Evolutionary conservation across 75 land plant genomes (phyloP), one percentile per base, ranked within the genome.

Genomic region (Pinus taeda): DNA sequence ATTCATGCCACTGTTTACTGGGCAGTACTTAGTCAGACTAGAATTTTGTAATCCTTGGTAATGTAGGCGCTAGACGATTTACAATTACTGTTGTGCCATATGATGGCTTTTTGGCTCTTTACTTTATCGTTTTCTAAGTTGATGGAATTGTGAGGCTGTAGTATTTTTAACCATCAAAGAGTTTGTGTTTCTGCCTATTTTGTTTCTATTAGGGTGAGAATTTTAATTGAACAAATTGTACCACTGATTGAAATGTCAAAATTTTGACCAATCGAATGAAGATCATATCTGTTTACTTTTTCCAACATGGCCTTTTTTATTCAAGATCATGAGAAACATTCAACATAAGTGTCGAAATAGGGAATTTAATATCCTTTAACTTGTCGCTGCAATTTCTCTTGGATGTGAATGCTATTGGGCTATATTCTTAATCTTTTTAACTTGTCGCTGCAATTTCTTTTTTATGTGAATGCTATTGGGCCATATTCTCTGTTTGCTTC

Each of bases 51-150:
- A 17, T 22, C 45, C 33, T 45, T 36, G 30, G 24, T 24, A 30
- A 45, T 30, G 63, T 56, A 73, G 74, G 74, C 15, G 20, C 17
- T 55, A 73, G 74, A 57, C 36, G 36, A 15, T 64, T 64, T 64
- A 39, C 37, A 33, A 17, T 13, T 55, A 73, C 9, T 21, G 9
- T 73, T 45, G 58, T 45, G 29, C 26, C 74, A 73, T 73, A 45
- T 73, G 9, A 14, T 70, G 33, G 74, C 36, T 55, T 22, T 22
- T 73, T 63, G 9, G 0, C 26, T 63, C 9, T 24, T 21, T 21
- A 8, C 58, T 4, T 55, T 2, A 24, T 24, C 29, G 15, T 73
- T 36, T 36, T 3, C 20, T 26, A 53, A 26, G 39, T 65, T 22
- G 5, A 3, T 30, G 36, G 36, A 30, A 24, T 18, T 18, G 8